Evolutionary conservation across 257 asterid species (phyloP), one percentile per base, ranked within the genome.

Genomic region (Salvia rosmarinus): DNA sequence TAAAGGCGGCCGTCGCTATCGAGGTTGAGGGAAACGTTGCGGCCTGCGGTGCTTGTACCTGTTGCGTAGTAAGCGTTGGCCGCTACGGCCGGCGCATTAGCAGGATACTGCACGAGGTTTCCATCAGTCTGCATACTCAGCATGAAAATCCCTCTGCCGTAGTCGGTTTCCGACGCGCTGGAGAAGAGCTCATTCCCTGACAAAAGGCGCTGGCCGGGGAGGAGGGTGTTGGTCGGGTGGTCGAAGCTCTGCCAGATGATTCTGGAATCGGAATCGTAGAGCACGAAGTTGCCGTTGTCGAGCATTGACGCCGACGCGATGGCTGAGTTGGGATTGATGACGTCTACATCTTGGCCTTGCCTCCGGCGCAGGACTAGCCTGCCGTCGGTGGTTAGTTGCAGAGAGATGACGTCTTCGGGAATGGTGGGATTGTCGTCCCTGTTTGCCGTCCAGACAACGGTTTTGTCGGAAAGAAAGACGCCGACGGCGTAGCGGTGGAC

Each of bases 211-310:
- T 84, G 90, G 2, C 82, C 82, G 0, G 82, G 82, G 30, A 86
- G 74, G 14, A 88, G 76, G 1, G 89, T 75, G 71, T 85, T 65
- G 3, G 88, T 88, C 3, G 89, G 95, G 43, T 77, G 1, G 16
- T 77, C 87, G 21, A 82, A 88, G 76, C 92, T 88, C 76, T 76
- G 88, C 95, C 95, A 88, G 0, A 73, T 69, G 28, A 78, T 8
- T 10, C 13, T 51, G 0, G 46, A 37, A 11, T 47, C 32, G 5
- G 79, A 73, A 67, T 49, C 6, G 20, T 82, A 84, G 12, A 88
- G 69, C 34, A 87, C 89, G 14, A 85, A 84, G 71, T 88, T 85
- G 3, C 91, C 95, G 10, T 54, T 76, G 39, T 87, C 84, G 11
- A 72, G 81, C 84, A 87, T 80, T 5, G 89, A 78, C 19, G 86